A percentile compares a stretch with the other conserved stretches of the same genome.
phyloP scores from a whole-genome alignment of 2,329 filamentous ascomycete genomes.

The Phyllosticta citrichinensis region DNA sequence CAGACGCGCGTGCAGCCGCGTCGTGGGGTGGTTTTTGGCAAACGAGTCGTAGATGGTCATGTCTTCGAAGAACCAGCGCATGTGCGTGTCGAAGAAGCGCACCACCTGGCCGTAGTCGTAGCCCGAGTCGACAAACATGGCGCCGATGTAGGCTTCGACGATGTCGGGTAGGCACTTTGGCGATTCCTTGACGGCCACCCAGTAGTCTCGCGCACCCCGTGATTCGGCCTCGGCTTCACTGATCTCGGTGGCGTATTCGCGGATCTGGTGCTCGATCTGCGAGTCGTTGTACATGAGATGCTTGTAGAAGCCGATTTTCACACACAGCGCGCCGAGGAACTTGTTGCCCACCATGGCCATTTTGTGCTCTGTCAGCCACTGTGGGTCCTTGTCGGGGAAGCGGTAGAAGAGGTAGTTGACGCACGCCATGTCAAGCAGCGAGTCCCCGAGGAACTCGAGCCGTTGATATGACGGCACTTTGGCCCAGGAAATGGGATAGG shows the following conservation, averaged over 20 bases:
- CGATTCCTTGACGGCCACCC: slow-evolving; percentile 42
- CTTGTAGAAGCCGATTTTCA: slow-evolving; percentile 65
- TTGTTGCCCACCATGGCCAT: slow-evolving; percentile 99
- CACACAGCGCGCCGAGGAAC: slow-evolving; percentile 74
- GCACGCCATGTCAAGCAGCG: slow-evolving; percentile 75
- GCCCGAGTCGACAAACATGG: slow-evolving; percentile 78
- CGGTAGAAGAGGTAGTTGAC: slow-evolving; percentile 72
- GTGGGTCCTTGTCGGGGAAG: slow-evolving; percentile 72
- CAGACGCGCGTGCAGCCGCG: slow-evolving; percentile 56
- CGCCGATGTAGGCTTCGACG: slow-evolving; percentile 79
- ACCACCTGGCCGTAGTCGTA: slow-evolving; percentile 69
- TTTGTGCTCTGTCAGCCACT: slow-evolving; percentile 97
- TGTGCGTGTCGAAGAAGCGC: slow-evolving; percentile 63
- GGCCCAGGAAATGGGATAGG: slow-evolving; percentile 64
- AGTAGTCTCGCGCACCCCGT: slow-evolving; percentile 22
- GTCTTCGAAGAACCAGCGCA: slow-evolving; percentile 71
- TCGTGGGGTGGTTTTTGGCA: slow-evolving; percentile 75
- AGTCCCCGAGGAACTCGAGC: slow-evolving; percentile 84
- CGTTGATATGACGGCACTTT: slow-evolving; percentile 82
- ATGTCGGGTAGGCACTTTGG: slow-evolving; percentile 78
- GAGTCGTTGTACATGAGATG: slow-evolving; percentile 51
- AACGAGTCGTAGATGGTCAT: slow-evolving; percentile 83
- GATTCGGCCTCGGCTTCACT: slow-evolving; percentile 41
- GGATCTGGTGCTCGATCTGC: slow-evolving; percentile 42
- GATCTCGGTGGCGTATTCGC: slow-evolving; percentile 48